Base-by-base conservation (phyloP, 371 early-diverging fungal species). In the Aphelidium insulamus region DNA sequence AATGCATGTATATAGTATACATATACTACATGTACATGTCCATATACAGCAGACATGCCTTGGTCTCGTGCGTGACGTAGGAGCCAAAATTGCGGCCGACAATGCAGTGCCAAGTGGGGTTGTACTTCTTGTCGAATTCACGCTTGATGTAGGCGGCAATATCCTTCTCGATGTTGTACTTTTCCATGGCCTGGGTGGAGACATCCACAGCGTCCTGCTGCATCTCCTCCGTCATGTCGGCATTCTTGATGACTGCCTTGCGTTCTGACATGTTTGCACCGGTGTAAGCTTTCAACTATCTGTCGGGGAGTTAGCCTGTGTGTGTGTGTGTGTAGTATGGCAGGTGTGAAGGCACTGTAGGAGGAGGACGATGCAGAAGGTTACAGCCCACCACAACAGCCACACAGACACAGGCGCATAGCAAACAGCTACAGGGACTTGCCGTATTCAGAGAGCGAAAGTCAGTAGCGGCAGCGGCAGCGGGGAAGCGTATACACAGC, bases 51-150 rank as follows among this genome's bases (percentile, higher is more conserved):
- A 18, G 11, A 16, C 22, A 45, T 21, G 17, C 23, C 14, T 21
- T 26, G 38, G 7, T 22, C 2, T 85, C 85, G 48, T 95, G 92
- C 21, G 95, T 92, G 8, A 92, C 95, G 44, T 82, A 91, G 33
- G 84, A 84, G 33, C 92, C 95, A 73, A 91, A 94, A 67, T 82
- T 90, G 39, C 87, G 68, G 34, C 95, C 95, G 32, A 91, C 95
- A 39, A 94, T 78, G 50, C 85, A 88, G 52, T 95, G 95, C 94
- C 95, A 95, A 32, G 90, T 84, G 24, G 81, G 73, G 43, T 86
- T 84, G 56, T 84, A 88, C 65, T 86, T 83, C 56, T 80, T 81
- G 69, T 95, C 95, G 47, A 91, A 92, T 46, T 90, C 88, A 40
- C 85, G 75, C 68, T 95, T 95, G 62, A 95, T 81, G 55, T 72